Evolutionary conservation across 805 yeast genomes (phyloP).

Genomic region (Metschnikowia peoriensis): DNA sequence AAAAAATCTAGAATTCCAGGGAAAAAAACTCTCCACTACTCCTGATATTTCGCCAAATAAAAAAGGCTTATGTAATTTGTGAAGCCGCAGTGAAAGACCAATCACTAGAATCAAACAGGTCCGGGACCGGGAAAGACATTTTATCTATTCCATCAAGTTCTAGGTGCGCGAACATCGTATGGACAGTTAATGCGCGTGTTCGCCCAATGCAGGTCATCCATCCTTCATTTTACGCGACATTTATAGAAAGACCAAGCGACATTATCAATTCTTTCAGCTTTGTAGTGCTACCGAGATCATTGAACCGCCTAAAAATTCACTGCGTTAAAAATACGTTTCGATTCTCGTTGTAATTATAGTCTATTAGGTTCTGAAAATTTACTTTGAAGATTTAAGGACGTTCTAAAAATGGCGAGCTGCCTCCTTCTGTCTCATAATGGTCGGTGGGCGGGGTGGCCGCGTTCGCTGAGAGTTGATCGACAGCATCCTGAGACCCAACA

Average conservation of each 20-base stretch:
- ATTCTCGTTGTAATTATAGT: too few relatives aligned
- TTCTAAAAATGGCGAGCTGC: slow-evolving; percentile 44
- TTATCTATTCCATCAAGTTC: slow-evolving; percentile 8
- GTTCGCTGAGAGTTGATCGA: background rate
- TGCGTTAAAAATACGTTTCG: too few relatives aligned
- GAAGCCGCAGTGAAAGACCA: background rate
- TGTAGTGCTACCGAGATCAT: too few relatives aligned
- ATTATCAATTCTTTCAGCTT: too few relatives aligned
- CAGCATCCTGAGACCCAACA: slow-evolving; percentile 9
- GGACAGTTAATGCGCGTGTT: background rate
- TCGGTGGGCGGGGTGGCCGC: slow-evolving; percentile 30
- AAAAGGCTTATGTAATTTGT: background rate
- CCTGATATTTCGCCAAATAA: background rate
- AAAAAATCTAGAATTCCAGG: background rate
- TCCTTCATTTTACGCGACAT: background rate
- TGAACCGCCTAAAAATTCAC: too few relatives aligned
- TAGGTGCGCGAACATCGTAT: background rate
- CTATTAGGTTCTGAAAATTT: background rate
- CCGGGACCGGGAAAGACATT: background rate
- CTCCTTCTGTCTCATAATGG: slow-evolving; percentile 21
- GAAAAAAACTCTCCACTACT: too few relatives aligned
- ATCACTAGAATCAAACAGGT: background rate
- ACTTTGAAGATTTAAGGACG: background rate
- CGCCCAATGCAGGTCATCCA: background rate
- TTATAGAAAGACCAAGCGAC: too few relatives aligned